Evolutionary conservation across 148 eudicot genomes (phyloP).

Genomic region (Nepenthes mirabilis): DNA sequence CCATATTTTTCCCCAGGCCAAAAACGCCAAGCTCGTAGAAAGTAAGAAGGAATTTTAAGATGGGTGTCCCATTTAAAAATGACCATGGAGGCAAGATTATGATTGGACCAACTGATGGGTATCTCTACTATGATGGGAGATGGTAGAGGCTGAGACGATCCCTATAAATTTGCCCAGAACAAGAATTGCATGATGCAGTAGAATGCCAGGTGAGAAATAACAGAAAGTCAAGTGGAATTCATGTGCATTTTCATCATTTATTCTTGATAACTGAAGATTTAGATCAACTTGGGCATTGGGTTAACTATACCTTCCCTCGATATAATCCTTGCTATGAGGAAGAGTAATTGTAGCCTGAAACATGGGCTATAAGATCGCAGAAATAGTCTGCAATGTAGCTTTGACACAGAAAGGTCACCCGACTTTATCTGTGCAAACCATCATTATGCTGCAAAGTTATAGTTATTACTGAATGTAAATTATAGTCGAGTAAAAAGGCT

Average conservation of each 20-base stretch:
- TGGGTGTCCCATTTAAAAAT: conserved; percentile 62
- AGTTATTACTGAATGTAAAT: too few species aligned
- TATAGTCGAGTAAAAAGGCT: too few species aligned
- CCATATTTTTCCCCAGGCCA: conserved; percentile 24
- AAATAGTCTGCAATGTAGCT: conserved; percentile 92
- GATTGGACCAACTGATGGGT: conserved; percentile 70
- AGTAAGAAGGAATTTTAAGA: conserved; percentile 68
- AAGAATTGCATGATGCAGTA: conserved; percentile 82
- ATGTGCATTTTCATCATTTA: too few species aligned
- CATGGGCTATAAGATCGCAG: conserved; percentile 79
- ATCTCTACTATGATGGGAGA: conserved; percentile 86
- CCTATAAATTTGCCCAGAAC: conserved; percentile 65
- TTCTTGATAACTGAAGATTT: conserved; percentile 21
- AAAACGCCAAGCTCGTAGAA: conserved; percentile 41
- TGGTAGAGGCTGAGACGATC: conserved; percentile 66
- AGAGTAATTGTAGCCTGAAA: conserved; percentile 45
- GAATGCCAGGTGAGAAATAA: conserved; percentile 42
- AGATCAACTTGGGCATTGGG: conserved; percentile 49
- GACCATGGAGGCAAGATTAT: conserved; percentile 77
- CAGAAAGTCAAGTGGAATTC: too few species aligned
- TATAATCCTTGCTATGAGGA: conserved; percentile 71
- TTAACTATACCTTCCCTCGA: conserved; percentile 61
- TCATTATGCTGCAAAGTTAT: background rate
- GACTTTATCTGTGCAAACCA: conserved; percentile 76
- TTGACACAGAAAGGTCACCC: conserved; percentile 73